Conservation (phyloP, 1,139 yeast genomes). For the Sugiyamaella novakii region DNA sequence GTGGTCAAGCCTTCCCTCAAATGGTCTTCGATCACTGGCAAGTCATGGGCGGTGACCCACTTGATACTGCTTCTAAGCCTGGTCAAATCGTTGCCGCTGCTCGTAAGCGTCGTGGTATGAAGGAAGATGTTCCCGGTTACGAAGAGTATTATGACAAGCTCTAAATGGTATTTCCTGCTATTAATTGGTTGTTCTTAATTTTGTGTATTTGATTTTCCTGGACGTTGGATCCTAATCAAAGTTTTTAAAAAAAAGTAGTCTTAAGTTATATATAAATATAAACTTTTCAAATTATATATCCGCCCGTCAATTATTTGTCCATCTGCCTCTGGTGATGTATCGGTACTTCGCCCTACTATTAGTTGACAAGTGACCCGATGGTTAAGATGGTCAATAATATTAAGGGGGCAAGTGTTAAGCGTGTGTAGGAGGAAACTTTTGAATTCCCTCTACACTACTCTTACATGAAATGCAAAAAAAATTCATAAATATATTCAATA, state of each 20-base stretch:
- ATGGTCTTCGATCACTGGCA: slow-evolving; percentile 99
- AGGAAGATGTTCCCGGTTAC: slow-evolving; percentile 97
- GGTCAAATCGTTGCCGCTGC: slow-evolving; percentile 87
- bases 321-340: background rate
- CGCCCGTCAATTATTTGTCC: no score
- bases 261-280: slow-evolving; percentile 13
- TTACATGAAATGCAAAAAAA: no score
- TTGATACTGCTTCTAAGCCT: slow-evolving; percentile 90
- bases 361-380: no score
- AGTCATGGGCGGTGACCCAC: slow-evolving; percentile 85
- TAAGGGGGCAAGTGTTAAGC: no score
- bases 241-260: slow-evolving; percentile 12
- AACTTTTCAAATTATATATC: slow-evolving; percentile 2
- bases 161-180: slow-evolving; percentile 49
- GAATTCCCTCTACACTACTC: no score
- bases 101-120: slow-evolving; percentile 97
- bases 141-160: slow-evolving; percentile 99
- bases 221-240: slow-evolving; percentile 1
- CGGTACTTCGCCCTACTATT: no score
- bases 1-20: slow-evolving; percentile 99
- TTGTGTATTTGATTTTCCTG: slow-evolving; percentile 10
- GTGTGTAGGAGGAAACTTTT: no score
- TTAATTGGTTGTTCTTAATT: slow-evolving; percentile 4
- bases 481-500: no score
- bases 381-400: no score